Evolutionary conservation across 306 rosid species (phyloP), one percentile per base, ranked within the genome.

Genomic region (peach (Prunus persica)): DNA sequence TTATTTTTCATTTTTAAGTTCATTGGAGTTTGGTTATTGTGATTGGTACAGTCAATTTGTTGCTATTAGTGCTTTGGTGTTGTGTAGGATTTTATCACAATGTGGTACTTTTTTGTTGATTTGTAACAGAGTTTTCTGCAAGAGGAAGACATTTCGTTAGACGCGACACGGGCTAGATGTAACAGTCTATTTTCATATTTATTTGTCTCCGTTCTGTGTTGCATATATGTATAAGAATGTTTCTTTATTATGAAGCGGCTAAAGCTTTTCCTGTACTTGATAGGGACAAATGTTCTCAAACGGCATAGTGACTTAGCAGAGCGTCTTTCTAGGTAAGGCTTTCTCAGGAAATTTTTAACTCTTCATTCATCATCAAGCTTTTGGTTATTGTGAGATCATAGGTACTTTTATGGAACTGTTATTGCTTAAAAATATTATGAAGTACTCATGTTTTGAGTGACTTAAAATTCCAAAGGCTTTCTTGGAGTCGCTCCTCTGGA

Each of bases 101-200:
- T 69, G 38, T 60, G 49, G n/a, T 75, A 41, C 45, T 25, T 57
- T 27, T 45, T 41, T 61, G 45, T 14, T 77, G 46, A 20, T 80
- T 65, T 81, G 56, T 76, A 62, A 77, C 90, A 92, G 93, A 87
- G 81, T 80, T 87, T 84, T 84, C 69, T 83, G 81, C 93, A 80
- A 65, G 98, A 96, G 24, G 99, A 86, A 52, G 96, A 92, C 81
- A 81, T 63, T 78, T 93, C 83, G 34, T 81, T 96, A 86, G 98
- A 92, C 81, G 81, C 88, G n/a, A 88, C 96, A 22, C 90, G 93
- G 54, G 86, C 90, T 71, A 88, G 88, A 91, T 86, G 99, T 92
- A 89, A 75, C 14, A 38, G 55, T 38, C 20, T 67, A 43, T 56
- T 70, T 80, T 25, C 55, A 5, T 73, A 77, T 82, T 82, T 67